Conservation (phyloP, 345 rosid species). For the Rhodamnia argentea region DNA sequence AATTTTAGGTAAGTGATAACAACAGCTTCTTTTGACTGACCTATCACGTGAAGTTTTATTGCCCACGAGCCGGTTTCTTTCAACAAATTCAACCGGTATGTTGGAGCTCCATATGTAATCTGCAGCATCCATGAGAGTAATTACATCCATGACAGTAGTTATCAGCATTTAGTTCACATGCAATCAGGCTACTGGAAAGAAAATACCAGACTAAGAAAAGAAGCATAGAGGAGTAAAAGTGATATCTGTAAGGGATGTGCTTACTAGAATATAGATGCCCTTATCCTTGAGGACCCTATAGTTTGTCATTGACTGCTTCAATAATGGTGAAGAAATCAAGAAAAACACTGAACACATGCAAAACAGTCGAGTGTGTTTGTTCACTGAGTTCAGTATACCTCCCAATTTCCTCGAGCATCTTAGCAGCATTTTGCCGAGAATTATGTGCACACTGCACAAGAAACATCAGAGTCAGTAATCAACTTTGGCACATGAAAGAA, state of each 20-base stretch:
- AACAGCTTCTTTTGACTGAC: background rate
- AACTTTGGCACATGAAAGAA: background rate
- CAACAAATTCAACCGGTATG: conserved; percentile 29
- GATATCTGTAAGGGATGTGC: background rate
- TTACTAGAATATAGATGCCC: conserved; percentile 86
- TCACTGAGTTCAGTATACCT: conserved; percentile 33
- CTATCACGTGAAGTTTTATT: conserved; percentile 11
- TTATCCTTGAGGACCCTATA: conserved; percentile 96
- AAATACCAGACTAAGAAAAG: background rate
- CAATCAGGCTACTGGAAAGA: background rate
- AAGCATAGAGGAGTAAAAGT: background rate
- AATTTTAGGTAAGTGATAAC: background rate
- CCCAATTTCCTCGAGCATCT: conserved; percentile 75
- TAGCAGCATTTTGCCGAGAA: conserved; percentile 53
- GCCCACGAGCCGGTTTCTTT: background rate
- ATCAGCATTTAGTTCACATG: background rate
- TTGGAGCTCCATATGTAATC: conserved; percentile 87
- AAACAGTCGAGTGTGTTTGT: background rate
- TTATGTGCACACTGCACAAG: conserved; percentile 57
- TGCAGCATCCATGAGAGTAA: conserved; percentile 13
- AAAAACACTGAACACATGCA: conserved; percentile 20
- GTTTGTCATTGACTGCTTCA: conserved; percentile 87
- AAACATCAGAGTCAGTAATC: background rate
- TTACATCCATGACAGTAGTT: background rate
- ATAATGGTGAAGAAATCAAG: conserved; percentile 61